A percentile compares a stretch with the other conserved stretches of the same genome.
phyloP scores from a whole-genome alignment of 2,329 filamentous ascomycete genomes.

The Hymenoscyphus repandus region DNA sequence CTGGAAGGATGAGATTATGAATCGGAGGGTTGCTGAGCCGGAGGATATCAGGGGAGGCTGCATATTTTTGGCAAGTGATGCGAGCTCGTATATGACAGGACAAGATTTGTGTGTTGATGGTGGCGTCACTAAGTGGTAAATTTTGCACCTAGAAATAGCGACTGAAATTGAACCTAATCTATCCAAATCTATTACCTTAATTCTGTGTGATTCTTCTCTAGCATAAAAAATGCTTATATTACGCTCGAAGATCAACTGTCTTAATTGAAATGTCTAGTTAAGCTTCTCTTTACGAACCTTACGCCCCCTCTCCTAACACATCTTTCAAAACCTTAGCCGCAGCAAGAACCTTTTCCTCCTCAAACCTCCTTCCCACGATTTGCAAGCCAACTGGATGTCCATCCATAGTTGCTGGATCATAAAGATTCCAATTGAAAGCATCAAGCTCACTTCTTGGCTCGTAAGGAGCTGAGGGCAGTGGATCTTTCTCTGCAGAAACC shows the following conservation, averaged over 20 bases:
- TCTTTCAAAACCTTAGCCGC: constrained; percentile 20
- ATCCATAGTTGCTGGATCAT: constrained; percentile 35
- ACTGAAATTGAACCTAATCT: too few species aligned
- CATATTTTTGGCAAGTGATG: constrained; percentile 54
- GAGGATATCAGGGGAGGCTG: constrained; percentile 36
- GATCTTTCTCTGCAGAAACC: constrained; percentile 34
- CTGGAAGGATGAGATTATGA: constrained; percentile 36
- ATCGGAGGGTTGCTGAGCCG: constrained; percentile 22
- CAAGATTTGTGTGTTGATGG: constrained; percentile 24
- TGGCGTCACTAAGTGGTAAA: constrained; percentile 22
- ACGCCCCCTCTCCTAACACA: constrained; percentile 14
- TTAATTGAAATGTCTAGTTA: too few species aligned
- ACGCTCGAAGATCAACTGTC: too few species aligned
- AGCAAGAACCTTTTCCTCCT: constrained; percentile 49
- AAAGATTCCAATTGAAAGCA: constrained; percentile 47
- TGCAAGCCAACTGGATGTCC: constrained; percentile 46
- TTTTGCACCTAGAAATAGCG: neutral
- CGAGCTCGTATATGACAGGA: constrained; percentile 57
- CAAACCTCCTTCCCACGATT: constrained; percentile 43
- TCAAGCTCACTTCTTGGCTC: constrained; percentile 46
- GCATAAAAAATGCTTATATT: too few species aligned
- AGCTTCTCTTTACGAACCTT: too few species aligned
- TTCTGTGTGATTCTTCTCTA: too few species aligned
- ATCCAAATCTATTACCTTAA: too few species aligned
- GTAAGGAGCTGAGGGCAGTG: constrained; percentile 33